Evolutionary conservation across 768 basidiomycete genomes (phyloP).

Genomic region (Macrolepiota albuminosa): DNA sequence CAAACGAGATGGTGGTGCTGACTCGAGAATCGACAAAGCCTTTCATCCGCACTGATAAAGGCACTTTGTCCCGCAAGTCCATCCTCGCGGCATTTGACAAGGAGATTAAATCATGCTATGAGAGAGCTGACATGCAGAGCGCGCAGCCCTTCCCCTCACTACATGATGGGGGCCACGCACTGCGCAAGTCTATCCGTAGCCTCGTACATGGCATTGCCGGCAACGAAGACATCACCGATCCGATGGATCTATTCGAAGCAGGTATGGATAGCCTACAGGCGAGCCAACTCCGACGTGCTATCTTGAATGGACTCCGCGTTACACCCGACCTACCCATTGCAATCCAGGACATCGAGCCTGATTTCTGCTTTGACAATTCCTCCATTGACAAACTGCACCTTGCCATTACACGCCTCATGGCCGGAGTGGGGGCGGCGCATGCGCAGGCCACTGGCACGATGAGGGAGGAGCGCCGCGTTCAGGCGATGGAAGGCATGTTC

Average conservation of each 20-base stretch:
- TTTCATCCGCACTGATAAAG: conserved; percentile 33
- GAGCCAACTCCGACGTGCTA: conserved; percentile 26
- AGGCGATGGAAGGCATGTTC: conserved; percentile 25
- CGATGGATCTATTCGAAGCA: conserved; percentile 32
- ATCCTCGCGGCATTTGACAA: conserved; percentile 25
- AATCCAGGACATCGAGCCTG: conserved; percentile 17
- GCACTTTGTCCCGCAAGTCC: conserved; percentile 29
- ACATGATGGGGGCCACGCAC: conserved; percentile 14
- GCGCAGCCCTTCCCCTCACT: conserved; percentile 22
- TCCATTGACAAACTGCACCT: conserved; percentile 21
- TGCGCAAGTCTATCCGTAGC: conserved; percentile 18
- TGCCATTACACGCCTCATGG: conserved; percentile 16
- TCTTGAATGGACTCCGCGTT: conserved; percentile 20
- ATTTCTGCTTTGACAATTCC: conserved; percentile 28
- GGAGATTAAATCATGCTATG: conserved; percentile 31
- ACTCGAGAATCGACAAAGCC: conserved; percentile 26
- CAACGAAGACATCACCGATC: conserved; percentile 17
- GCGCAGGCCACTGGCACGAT: neutral
- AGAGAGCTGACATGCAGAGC: conserved; percentile 18
- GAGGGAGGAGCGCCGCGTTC: conserved; percentile 15
- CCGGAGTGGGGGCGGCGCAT: conserved; percentile 6
- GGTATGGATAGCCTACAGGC: conserved; percentile 40
- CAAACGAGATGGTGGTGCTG: conserved; percentile 34
- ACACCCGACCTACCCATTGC: conserved; percentile 17
- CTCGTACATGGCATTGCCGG: conserved; percentile 20